These are phyloP conservation scores for Ophiostoma sp. DNA, from an alignment of 2,329 filamentous ascomycete species.

Conservation along the genomic window DNA sequence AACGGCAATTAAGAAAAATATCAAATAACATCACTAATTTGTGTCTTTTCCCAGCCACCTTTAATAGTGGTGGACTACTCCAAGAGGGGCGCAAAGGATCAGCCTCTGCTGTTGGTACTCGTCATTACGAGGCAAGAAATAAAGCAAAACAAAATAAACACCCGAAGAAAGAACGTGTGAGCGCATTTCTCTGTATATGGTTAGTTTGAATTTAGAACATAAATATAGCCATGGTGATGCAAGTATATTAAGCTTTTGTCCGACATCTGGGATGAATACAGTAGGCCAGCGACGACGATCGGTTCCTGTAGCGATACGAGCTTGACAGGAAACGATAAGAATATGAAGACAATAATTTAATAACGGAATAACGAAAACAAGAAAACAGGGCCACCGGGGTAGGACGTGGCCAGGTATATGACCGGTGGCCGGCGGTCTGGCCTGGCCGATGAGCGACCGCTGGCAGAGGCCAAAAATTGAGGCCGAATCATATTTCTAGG, in stretches of 20 bases:
- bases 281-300: background rate
- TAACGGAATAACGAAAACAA: too few relatives aligned
- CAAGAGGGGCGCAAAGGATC: background rate
- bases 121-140: too few relatives aligned
- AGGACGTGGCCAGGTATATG: too few relatives aligned
- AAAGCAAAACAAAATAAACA: too few relatives aligned
- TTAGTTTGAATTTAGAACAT: background rate
- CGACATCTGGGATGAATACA: background rate
- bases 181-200: background rate
- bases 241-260: background rate
- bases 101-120: background rate
- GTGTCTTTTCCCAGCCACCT: background rate
- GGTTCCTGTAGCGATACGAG: background rate
- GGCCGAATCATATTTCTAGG: background rate
- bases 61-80: background rate
- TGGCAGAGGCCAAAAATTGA: too few relatives aligned
- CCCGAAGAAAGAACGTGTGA: background rate
- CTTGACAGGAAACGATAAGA: background rate
- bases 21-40: background rate
- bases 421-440: too few relatives aligned
- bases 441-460: too few relatives aligned
- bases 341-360: background rate
- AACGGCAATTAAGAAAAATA: background rate
- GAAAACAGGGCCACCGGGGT: too few relatives aligned
- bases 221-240: background rate